Base-by-base conservation (phyloP, 2,329 filamentous ascomycete genomes). In the Chrysoporthe deuterocubensis region DNA sequence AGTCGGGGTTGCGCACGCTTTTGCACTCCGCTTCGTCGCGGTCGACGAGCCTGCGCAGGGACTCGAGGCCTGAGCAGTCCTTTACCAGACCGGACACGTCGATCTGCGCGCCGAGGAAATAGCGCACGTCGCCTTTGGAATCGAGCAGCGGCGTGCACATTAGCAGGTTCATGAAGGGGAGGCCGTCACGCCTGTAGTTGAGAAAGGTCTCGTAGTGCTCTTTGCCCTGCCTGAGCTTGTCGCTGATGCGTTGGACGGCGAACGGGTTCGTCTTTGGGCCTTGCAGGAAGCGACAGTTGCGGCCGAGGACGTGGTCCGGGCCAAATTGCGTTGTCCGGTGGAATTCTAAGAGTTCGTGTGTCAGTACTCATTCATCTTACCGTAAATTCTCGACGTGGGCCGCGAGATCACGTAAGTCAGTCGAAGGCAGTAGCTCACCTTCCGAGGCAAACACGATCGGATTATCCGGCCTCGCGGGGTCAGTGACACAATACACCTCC, bases 251-350 rank as follows among this genome's bases (percentile, higher is more conserved):
- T 65, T 82, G 78, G 0, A 91, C 82, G 62, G 88, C 91, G 69
- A 85, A 83, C 0, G 81, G 82, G 71, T 90, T 90, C 6, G 91
- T 93, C 72, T 86, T 87, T 0, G 91, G 91, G 0, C 92, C 92
- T 76, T 94, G 92, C 1, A 94, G 84, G 73, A 94, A 94, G 8
- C 92, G 87, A 73, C 92, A 94, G 71, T 94, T 94, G 43, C 90
- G 87, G 0, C 92, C 92, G 21, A 94, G 85, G 3, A 89, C 86
- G 74, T 94, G 92, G 66, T 83, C 85, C 13, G 67, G 63, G 18
- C 69, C 69, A 48, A 66, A 69, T 32, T 70, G 69, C 1, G 69
- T 70, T 37, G 67, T 70, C 1, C 67, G 54, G 62, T 70, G 64
- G 48, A 70, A 94, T 76, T 92, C 90, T 91, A 68, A 14, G 21